Conservation (phyloP, 139 green algal species). For the Penium margaritaceum region DNA sequence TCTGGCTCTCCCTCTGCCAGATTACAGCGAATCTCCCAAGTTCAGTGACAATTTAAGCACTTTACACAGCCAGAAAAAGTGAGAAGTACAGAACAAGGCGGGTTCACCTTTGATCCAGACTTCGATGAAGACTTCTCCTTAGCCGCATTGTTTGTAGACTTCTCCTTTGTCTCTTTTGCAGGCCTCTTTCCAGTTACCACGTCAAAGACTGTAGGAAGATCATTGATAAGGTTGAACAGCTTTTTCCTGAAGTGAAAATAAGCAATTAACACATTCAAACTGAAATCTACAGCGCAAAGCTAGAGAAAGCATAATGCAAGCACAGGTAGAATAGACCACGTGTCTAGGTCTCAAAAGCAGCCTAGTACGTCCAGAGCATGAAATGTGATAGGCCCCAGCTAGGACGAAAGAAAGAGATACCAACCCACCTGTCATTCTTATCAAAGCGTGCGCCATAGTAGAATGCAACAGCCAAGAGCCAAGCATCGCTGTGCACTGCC, state of each 20-base stretch:
- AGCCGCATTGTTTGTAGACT: conserved; percentile 5
- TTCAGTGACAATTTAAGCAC: too few relatives aligned
- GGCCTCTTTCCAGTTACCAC: conserved; percentile 46
- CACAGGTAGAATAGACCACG: neutral
- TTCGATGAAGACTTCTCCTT: too few relatives aligned
- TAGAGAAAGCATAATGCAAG: neutral
- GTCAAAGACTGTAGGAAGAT: conserved; percentile 49
- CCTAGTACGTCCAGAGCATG: too few relatives aligned
- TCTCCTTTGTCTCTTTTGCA: conserved; percentile 29
- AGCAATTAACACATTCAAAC: too few relatives aligned
- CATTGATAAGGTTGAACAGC: conserved; percentile 43
- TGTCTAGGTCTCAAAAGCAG: neutral
- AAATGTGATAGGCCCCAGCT: too few relatives aligned
- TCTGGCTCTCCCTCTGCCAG: too few relatives aligned
- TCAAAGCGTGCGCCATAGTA: conserved; percentile 91
- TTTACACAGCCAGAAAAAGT: too few relatives aligned
- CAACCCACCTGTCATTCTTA: conserved; percentile 43
- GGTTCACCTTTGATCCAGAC: conserved; percentile 1
- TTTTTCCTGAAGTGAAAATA: conserved; percentile 40
- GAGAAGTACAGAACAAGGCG: too few relatives aligned
- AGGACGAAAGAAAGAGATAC: neutral
- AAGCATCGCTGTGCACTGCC: conserved; percentile 91
- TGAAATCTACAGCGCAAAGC: too few relatives aligned
- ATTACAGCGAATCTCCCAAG: too few relatives aligned
- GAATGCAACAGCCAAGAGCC: conserved; percentile 88